Percentiles rank a stretch among this genome's conserved stretches.
Evolutionary conservation across 768 basidiomycete genomes (phyloP).

Genomic region (Cyclocybe cylindracea): DNA sequence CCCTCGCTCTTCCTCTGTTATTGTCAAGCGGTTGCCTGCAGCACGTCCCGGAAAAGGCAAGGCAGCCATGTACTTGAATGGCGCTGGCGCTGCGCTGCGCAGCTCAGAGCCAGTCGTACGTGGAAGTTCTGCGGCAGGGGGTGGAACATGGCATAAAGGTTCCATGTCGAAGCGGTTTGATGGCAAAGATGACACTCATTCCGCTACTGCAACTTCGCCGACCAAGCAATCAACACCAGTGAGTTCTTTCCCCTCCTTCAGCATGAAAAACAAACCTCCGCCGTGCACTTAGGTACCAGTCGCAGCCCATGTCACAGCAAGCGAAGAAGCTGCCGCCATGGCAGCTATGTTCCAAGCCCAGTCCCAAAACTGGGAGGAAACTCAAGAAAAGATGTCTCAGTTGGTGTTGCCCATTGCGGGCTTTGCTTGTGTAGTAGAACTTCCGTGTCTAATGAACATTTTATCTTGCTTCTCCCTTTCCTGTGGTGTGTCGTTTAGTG

Average conservation of each 20-base stretch:
- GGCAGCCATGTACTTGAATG: slow-evolving; percentile 73
- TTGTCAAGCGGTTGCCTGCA: slow-evolving; percentile 89
- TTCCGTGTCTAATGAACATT: slow-evolving; percentile 69
- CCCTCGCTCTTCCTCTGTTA: slow-evolving; percentile 91
- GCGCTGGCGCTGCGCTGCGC: slow-evolving; percentile 41
- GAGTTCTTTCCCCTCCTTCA: slow-evolving; percentile 11
- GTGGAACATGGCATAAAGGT: slow-evolving; percentile 63
- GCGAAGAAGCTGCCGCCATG: slow-evolving; percentile 93
- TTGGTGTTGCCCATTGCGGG: slow-evolving; percentile 72
- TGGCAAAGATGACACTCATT: slow-evolving; percentile 62
- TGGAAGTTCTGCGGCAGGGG: slow-evolving; percentile 32
- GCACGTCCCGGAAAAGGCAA: slow-evolving; percentile 80
- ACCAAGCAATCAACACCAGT: slow-evolving; percentile 34
- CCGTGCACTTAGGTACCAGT: slow-evolving; percentile 28
- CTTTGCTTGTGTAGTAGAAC: slow-evolving; percentile 65
- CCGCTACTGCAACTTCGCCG: slow-evolving; percentile 23
- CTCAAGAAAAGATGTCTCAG: slow-evolving; percentile 99
- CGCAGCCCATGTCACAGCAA: slow-evolving; percentile 49
- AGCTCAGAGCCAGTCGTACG: slow-evolving; percentile 49
- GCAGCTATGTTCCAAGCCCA: slow-evolving; percentile 98
- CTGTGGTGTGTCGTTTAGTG: slow-evolving; percentile 46
- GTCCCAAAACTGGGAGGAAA: slow-evolving; percentile 95
- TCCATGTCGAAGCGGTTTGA: slow-evolving; percentile 92
- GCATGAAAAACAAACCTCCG: not conserved
- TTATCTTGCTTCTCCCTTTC: slow-evolving; percentile 37